Base-by-base conservation (phyloP, 352 stramenopile species). In the Phytophthora tentaculata region DNA sequence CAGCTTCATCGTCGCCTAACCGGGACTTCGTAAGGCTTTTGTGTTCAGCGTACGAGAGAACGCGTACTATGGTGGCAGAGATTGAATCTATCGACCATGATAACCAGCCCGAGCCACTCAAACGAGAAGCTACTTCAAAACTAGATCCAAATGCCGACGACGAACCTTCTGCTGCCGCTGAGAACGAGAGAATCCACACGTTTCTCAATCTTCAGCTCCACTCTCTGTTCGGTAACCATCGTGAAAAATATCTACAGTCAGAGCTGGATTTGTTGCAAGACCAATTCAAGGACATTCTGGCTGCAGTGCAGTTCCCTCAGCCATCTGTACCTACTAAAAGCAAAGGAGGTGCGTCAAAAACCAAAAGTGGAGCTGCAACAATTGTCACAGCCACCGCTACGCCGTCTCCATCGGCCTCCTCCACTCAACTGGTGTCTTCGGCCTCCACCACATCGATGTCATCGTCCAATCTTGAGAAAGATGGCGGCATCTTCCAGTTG, bases 121-220 rank as follows among this genome's bases (percentile, higher is more conserved):
- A 61, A 39, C 50, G 13, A 51, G 32, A 45, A 17, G 20, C 20
- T 5, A 1, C 17, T 35, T 55, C 22, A 3, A 65, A 64, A 17
- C 55, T 65, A 20, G 52, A 70, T 23, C 12, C 45, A 35, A 57
- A 16, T n/a, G 52, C 17, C 17, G 45, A 39, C 9, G 16, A 64
- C 3, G 58, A 67, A 17, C 67, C 13, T 20, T 17, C 19, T 43
- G 3, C 43, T 61, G 39, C 24, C 26, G 8, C 10, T 26, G 73
- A 70, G 14, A 55, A 76, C 10, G 72, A 88, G 41, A 79, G 87
- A 4, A 92, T 95, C 70, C 77, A 75, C 16, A 81, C 79, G 1
- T 95, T 95, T 55, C 73, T 95, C 20, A 77, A 71, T 48, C 72
- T 91, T 0, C 87, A 95, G 62, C 74, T 95, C 19, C 87, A 95